These are phyloP conservation scores for Leucocoprinus birnbaumii DNA, from an alignment of 768 basidiomycete genomes.

Conservation along the genomic window DNA sequence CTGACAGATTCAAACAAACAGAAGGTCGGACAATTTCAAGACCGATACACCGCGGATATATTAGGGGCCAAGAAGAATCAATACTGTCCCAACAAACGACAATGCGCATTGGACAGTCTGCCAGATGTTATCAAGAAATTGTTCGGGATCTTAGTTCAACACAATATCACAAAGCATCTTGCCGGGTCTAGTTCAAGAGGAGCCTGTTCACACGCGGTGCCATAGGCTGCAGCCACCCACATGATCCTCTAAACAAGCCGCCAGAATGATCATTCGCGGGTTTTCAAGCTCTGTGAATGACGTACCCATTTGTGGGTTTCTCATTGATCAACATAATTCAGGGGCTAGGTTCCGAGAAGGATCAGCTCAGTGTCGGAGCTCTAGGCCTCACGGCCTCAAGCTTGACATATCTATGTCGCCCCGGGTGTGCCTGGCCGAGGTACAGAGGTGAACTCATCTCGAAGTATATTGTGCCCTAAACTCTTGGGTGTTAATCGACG, in stretches of 20 bases:
- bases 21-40: not conserved
- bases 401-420: not conserved
- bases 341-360: too few species aligned
- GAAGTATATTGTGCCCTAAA: not conserved
- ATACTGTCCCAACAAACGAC: not conserved
- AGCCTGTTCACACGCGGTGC: slow-evolving; percentile 1
- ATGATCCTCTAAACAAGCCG: not conserved
- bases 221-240: not conserved
- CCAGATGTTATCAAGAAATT: not conserved
- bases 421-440: slow-evolving; percentile 6
- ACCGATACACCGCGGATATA: not conserved
- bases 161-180: not conserved
- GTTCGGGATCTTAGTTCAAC: not conserved
- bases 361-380: too few species aligned
- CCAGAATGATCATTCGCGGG: not conserved
- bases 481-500: not conserved
- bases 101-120: not conserved
- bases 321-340: too few species aligned
- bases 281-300: slow-evolving; percentile 3
- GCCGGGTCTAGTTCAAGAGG: not conserved
- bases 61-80: not conserved
- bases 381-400: too few species aligned
- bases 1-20: not conserved
- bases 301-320: not conserved
- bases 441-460: not conserved